Evolutionary conservation across 1,139 yeast species (phyloP).

Genomic region (Meyerozyma elateridarum): DNA sequence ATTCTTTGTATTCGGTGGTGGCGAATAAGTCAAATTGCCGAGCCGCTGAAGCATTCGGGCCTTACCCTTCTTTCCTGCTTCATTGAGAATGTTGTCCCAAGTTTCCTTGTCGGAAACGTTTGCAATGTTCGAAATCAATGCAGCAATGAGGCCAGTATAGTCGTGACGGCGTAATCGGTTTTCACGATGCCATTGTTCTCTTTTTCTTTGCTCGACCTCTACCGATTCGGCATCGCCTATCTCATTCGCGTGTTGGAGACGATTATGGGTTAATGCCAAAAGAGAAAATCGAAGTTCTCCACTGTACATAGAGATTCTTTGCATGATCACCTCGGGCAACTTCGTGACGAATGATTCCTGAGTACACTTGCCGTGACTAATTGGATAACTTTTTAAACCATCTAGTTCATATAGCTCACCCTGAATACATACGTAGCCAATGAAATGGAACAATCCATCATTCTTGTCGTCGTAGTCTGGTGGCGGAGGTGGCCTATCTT

Average conservation of each 20-base stretch:
- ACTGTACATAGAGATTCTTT: constrained; percentile 44
- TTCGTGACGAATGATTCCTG: constrained; percentile 40
- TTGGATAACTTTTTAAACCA: constrained; percentile 59
- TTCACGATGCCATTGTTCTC: constrained; percentile 37
- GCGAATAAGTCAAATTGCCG: constrained; percentile 14
- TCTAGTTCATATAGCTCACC: constrained; percentile 61
- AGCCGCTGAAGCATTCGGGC: neutral
- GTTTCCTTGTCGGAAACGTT: constrained; percentile 35
- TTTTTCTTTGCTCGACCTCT: constrained; percentile 27
- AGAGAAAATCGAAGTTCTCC: constrained; percentile 57
- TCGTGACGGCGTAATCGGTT: constrained; percentile 51
- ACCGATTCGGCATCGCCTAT: constrained; percentile 33
- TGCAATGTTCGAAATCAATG: constrained; percentile 39
- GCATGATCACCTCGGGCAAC: constrained; percentile 40
- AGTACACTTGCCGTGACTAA: constrained; percentile 45
- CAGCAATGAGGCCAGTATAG: constrained; percentile 49
- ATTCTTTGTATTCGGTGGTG: constrained; percentile 27
- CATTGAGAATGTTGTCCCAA: constrained; percentile 36
- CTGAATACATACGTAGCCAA: constrained; percentile 48
- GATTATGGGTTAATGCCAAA: constrained; percentile 52
- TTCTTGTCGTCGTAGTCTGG: constrained; percentile 34
- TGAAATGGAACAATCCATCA: constrained; percentile 60
- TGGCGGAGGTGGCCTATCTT: constrained; percentile 26
- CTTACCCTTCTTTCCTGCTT: constrained; percentile 25
- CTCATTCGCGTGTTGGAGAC: constrained; percentile 31